A percentile compares a stretch with the other conserved stretches of the same genome.
These are phyloP conservation scores for Nannochloris sp. DNA, from an alignment of 139 green algal species.

Conservation along the genomic window DNA sequence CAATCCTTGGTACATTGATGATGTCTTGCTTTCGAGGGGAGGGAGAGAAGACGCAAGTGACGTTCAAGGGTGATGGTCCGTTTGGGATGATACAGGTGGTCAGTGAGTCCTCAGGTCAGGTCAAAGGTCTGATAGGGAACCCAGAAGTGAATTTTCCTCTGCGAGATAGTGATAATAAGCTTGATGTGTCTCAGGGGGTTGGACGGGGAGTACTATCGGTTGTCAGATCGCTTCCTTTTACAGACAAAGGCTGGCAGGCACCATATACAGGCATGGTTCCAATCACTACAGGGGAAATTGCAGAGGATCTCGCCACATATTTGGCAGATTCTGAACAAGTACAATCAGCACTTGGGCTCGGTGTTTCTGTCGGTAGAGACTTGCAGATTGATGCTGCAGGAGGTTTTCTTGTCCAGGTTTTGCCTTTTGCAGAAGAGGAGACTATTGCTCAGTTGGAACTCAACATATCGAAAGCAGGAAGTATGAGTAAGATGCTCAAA, in stretches of 20 bases:
- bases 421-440: conserved; percentile 82
- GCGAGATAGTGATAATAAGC: conserved; percentile 60
- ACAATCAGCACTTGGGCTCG: conserved; percentile 74
- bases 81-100: conserved; percentile 57
- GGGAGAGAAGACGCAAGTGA: conserved; percentile 54
- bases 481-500: conserved; percentile 56
- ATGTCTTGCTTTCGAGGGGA: conserved; percentile 73
- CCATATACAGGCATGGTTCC: conserved; percentile 60
- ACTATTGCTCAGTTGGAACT: conserved; percentile 67
- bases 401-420: conserved; percentile 78
- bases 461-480: conserved; percentile 51
- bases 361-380: conserved; percentile 65
- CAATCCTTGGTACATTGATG: conserved; percentile 69
- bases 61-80: conserved; percentile 70
- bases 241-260: conserved; percentile 12
- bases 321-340: conserved; percentile 63
- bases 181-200: conserved; percentile 66
- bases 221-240: conserved; percentile 44
- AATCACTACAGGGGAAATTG: conserved; percentile 64
- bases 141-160: conserved; percentile 66
- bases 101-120: conserved; percentile 41
- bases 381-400: conserved; percentile 51
- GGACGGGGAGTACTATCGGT: conserved; percentile 65
- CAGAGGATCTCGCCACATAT: conserved; percentile 84
- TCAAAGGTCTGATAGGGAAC: conserved; percentile 66